These are phyloP conservation scores for Apiotrichum akiyoshidainum DNA, from an alignment of 1,284 basidiomycete genomes.

Conservation along the genomic window DNA sequence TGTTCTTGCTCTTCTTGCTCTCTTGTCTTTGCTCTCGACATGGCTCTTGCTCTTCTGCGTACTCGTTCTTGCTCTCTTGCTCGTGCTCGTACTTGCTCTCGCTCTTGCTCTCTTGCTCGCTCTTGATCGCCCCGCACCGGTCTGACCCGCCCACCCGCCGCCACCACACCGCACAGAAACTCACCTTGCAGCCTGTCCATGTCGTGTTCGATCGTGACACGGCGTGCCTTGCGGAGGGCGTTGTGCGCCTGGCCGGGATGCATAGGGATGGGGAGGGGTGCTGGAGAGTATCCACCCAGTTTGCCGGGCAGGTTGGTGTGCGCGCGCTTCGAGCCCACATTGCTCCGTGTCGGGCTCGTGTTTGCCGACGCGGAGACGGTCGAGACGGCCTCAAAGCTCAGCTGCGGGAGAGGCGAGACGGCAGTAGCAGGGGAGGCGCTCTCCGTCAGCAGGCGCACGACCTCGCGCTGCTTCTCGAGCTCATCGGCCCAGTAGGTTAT, in stretches of 20 bases:
- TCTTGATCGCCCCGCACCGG: too few species aligned
- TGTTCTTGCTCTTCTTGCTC: too few species aligned
- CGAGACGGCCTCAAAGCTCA: background rate
- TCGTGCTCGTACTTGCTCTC: too few species aligned
- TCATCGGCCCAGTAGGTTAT: constrained; percentile 46
- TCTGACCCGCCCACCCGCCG: too few species aligned
- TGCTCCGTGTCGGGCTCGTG: background rate
- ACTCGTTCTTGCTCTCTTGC: too few species aligned
- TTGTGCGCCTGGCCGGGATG: constrained; percentile 36
- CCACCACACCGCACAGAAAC: constrained; percentile 10
- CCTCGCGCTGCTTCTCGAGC: constrained; percentile 43
- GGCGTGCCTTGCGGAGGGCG: constrained; percentile 31
- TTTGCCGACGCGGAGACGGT: constrained; percentile 1
- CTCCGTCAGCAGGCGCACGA: constrained; percentile 38
- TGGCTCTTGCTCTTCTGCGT: too few species aligned
- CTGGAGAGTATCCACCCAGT: background rate
- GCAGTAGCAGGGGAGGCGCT: background rate
- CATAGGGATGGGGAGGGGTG: constrained; percentile 42
- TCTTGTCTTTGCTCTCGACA: too few species aligned
- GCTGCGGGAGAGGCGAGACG: background rate
- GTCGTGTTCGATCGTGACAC: constrained; percentile 50
- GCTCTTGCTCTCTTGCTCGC: too few species aligned
- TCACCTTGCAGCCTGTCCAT: constrained; percentile 43
- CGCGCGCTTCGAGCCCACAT: background rate
- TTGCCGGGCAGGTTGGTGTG: constrained; percentile 24